These are phyloP conservation scores for Fusarium paranaense DNA, from an alignment of 2,329 filamentous ascomycete genomes.

Conservation along the genomic window DNA sequence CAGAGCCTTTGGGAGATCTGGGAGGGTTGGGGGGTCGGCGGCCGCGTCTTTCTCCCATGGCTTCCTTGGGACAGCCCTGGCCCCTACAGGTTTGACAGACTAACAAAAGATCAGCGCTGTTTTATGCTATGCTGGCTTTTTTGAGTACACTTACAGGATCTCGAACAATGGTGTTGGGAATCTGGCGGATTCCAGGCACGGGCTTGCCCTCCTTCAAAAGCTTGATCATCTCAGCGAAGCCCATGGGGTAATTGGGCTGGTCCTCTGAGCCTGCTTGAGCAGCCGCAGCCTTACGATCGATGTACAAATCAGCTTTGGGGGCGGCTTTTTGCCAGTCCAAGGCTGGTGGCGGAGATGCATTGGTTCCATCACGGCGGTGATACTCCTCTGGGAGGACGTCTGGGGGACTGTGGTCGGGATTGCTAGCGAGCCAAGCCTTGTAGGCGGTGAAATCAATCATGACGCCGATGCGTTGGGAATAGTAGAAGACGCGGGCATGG, in stretches of 20 bases:
- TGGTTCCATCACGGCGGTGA: conserved; percentile 20
- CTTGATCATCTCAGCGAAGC: conserved; percentile 87
- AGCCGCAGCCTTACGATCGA: conserved; percentile 52
- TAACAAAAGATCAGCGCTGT: conserved; percentile 39
- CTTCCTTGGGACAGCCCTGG: conserved; percentile 63
- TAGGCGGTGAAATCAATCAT: conserved; percentile 76
- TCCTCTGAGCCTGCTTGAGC: conserved; percentile 43
- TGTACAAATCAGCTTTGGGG: conserved; percentile 59
- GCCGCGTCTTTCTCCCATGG: conserved; percentile 80
- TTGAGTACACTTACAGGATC: conserved; percentile 67
- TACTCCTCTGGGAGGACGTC: conserved; percentile 53
- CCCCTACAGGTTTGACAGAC: conserved; percentile 62
- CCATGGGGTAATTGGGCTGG: conserved; percentile 80
- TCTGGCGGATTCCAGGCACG: conserved; percentile 88
- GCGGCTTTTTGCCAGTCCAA: conserved; percentile 63
- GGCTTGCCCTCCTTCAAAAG: conserved; percentile 85
- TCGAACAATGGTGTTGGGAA: conserved; percentile 81
- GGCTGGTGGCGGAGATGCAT: conserved; percentile 22
- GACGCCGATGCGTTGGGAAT: conserved; percentile 61
- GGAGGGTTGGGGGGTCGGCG: conserved; percentile 25
- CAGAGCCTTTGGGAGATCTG: conserved; percentile 42
- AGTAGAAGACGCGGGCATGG: conserved; percentile 77
- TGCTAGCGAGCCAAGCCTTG: conserved; percentile 68
- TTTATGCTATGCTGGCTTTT: background rate
- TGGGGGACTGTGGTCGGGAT: conserved; percentile 49